Conservation (phyloP, 164 flowering plant species). For the Dillenia suffruticosa region DNA sequence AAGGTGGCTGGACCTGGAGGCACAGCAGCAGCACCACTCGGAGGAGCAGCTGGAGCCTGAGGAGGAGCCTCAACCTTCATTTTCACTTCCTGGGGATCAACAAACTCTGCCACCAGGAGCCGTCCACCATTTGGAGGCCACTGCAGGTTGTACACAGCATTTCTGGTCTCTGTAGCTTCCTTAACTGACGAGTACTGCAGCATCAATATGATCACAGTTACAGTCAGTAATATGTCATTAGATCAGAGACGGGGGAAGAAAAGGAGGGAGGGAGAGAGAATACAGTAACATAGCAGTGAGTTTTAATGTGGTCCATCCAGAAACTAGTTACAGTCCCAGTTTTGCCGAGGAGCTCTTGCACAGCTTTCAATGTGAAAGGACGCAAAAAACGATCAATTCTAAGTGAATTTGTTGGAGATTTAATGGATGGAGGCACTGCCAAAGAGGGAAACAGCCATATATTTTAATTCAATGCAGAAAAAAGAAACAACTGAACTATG, state of each 20-base stretch:
- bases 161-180: constrained; percentile 82
- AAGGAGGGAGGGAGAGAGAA: constrained; percentile 11
- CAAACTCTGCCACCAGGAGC: constrained; percentile 77
- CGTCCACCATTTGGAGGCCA: constrained; percentile 97
- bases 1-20: constrained; percentile 11
- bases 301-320: constrained; percentile 99
- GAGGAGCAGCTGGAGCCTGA: constrained; percentile 34
- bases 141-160: constrained; percentile 84
- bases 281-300: constrained; percentile 96
- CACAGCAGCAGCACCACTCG: constrained; percentile 11
- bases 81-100: constrained; percentile 82
- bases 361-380: constrained; percentile 93
- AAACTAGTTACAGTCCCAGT: constrained; percentile 71
- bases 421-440: constrained; percentile 82
- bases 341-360: constrained; percentile 88
- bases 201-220: not conserved
- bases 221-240: too few species aligned
- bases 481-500: not conserved
- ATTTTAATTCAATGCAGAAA: not conserved
- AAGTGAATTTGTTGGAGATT: constrained; percentile 70
- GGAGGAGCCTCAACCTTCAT: constrained; percentile 42
- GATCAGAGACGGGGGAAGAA: not conserved
- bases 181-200: constrained; percentile 83
- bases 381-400: constrained; percentile 86
- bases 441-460: constrained; percentile 2